Conservation (phyloP, 1,139 yeast species). For the Hyphopichia buzzinii region DNA sequence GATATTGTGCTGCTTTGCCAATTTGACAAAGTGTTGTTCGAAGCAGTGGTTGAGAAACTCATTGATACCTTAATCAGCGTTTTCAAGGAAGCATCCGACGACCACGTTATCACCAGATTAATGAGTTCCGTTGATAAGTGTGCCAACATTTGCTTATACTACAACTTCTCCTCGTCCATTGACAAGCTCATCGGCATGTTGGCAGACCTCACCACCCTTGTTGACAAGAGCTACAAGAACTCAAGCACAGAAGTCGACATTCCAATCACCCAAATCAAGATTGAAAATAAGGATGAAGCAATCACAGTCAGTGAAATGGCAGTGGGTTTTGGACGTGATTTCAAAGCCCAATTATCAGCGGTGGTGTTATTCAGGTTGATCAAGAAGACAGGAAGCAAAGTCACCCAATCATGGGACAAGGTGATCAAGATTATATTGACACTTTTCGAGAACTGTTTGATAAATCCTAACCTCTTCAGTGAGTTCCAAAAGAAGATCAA, state of each 20-base stretch:
- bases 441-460: conserved; percentile 69
- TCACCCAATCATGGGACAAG: conserved; percentile 58
- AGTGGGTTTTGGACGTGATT: conserved; percentile 83
- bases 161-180: conserved; percentile 53
- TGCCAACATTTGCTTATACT: conserved; percentile 70
- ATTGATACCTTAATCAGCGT: conserved; percentile 71
- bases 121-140: conserved; percentile 86
- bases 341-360: conserved; percentile 86
- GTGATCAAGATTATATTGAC: conserved; percentile 60
- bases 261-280: conserved; percentile 47
- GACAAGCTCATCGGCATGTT: conserved; percentile 66
- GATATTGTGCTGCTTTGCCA: conserved; percentile 28
- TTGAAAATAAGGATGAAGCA: conserved; percentile 50
- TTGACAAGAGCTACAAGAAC: conserved; percentile 19
- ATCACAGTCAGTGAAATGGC: conserved; percentile 79
- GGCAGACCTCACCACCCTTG: conserved; percentile 60
- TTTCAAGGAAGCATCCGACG: conserved; percentile 87
- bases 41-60: conserved; percentile 56
- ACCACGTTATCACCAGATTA: conserved; percentile 81
- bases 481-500: conserved; percentile 59
- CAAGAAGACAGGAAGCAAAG: conserved; percentile 52
- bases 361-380: conserved; percentile 81
- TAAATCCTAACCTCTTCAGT: conserved; percentile 63
- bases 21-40: conserved; percentile 72
- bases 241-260: conserved; percentile 44